These are phyloP conservation scores for Alternaria burnsii DNA, from an alignment of 2,329 filamentous ascomycete species.

Conservation along the genomic window DNA sequence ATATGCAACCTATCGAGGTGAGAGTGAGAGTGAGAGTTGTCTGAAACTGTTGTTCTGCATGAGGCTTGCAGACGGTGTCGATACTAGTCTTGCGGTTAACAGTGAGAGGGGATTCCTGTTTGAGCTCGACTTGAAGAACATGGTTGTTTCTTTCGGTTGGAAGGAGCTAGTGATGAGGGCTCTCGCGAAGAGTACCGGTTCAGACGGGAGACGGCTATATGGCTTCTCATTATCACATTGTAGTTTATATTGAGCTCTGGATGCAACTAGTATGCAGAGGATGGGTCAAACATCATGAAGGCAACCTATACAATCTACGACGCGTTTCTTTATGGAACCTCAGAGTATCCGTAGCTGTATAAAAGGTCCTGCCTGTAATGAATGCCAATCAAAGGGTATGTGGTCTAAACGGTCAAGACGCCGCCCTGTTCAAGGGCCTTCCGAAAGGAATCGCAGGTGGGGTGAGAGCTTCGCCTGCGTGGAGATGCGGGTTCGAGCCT, in stretches of 20 bases:
- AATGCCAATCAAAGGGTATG: not conserved
- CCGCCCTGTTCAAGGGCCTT: not conserved
- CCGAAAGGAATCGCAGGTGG: not conserved
- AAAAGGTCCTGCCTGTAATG: not conserved
- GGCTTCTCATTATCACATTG: not conserved
- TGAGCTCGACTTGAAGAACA: not conserved
- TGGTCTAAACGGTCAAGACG: not conserved
- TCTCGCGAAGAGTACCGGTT: not conserved
- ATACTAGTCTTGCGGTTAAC: not conserved
- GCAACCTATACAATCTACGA: no score
- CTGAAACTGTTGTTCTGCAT: not conserved
- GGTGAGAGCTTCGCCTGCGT: not conserved
- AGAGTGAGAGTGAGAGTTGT: not conserved
- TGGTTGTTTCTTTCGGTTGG: not conserved
- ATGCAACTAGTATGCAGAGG: not conserved
- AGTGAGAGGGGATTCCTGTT: not conserved
- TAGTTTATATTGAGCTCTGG: not conserved
- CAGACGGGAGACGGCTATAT: not conserved
- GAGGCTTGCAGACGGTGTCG: not conserved
- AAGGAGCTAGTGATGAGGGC: not conserved
- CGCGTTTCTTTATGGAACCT: no score
- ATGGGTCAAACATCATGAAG: not conserved
- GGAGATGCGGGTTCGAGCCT: not conserved
- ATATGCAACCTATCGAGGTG: not conserved
- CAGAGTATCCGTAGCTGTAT: no score